Conservation (phyloP, 176 grass and related monocot genomes). For the Avena insularis region DNA sequence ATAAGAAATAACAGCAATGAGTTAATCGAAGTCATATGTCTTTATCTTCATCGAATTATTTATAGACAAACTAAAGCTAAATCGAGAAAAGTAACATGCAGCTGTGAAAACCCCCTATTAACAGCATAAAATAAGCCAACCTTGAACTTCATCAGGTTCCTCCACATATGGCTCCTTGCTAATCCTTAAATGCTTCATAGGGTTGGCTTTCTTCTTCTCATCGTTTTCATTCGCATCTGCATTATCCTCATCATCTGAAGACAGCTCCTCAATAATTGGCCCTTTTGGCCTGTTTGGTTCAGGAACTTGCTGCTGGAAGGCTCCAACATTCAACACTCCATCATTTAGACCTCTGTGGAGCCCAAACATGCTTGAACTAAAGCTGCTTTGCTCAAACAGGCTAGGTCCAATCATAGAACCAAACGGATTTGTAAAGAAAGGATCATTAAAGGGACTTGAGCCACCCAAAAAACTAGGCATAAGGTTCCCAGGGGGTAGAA, state of each 20-base stretch:
- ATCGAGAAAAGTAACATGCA: background rate
- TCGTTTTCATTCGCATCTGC: slow-evolving; percentile 32
- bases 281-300: slow-evolving; percentile 52
- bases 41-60: background rate
- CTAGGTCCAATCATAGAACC: slow-evolving; percentile 58
- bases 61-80: background rate
- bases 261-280: slow-evolving; percentile 71
- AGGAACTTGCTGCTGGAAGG: slow-evolving; percentile 56
- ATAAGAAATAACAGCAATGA: background rate
- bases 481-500: slow-evolving; percentile 51
- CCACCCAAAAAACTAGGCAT: slow-evolving; percentile 66
- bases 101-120: background rate
- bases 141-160: slow-evolving; percentile 66
- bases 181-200: slow-evolving; percentile 63
- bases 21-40: background rate
- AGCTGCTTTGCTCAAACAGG: slow-evolving; percentile 52
- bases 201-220: slow-evolving; percentile 47
- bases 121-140: slow-evolving; percentile 36
- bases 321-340: slow-evolving; percentile 32
- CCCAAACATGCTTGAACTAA: slow-evolving; percentile 42
- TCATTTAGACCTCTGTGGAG: slow-evolving; percentile 25
- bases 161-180: slow-evolving; percentile 54
- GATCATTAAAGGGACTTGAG: slow-evolving; percentile 63
- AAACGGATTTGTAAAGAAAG: slow-evolving; percentile 70
- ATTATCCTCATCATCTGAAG: slow-evolving; percentile 63